A percentile compares a stretch with the other conserved stretches of the same genome.
phyloP scores from a whole-genome alignment of 2,329 filamentous ascomycete genomes.

The Emergomyces orientalis region DNA sequence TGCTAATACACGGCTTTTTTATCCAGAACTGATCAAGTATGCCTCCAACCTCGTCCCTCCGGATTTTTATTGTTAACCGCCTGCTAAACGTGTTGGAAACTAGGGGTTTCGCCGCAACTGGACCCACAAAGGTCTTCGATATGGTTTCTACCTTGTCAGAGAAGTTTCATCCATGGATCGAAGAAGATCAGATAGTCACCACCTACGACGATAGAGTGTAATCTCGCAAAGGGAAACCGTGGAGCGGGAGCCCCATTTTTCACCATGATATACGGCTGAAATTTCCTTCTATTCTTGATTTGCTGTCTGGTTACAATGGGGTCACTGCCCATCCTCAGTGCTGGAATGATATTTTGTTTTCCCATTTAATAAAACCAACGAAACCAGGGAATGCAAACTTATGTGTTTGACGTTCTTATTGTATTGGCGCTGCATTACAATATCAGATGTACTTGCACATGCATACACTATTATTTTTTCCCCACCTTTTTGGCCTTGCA shows the following conservation, averaged over 20 bases:
- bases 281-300: neutral
- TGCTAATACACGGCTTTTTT: conserved; percentile 15
- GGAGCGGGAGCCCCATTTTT: neutral
- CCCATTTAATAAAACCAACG: neutral
- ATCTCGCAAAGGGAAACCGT: neutral
- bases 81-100: conserved; percentile 22
- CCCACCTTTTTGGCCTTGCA: neutral
- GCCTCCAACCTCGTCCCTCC: conserved; percentile 8
- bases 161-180: conserved; percentile 56
- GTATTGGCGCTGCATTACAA: neutral
- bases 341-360: neutral
- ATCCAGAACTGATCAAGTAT: conserved; percentile 36
- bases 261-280: neutral
- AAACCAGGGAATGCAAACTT: neutral
- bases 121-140: conserved; percentile 59
- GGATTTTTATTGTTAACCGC: neutral
- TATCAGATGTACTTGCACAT: neutral
- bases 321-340: neutral
- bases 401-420: neutral
- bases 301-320: neutral
- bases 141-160: conserved; percentile 55
- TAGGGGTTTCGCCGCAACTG: conserved; percentile 70
- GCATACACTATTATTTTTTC: neutral
- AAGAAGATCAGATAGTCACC: conserved; percentile 64
- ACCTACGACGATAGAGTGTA: conserved; percentile 21